A percentile compares a stretch with the other conserved stretches of the same genome.
Conservation (phyloP, 495 filamentous ascomycete genomes). For the Cenococcum geophilum region DNA sequence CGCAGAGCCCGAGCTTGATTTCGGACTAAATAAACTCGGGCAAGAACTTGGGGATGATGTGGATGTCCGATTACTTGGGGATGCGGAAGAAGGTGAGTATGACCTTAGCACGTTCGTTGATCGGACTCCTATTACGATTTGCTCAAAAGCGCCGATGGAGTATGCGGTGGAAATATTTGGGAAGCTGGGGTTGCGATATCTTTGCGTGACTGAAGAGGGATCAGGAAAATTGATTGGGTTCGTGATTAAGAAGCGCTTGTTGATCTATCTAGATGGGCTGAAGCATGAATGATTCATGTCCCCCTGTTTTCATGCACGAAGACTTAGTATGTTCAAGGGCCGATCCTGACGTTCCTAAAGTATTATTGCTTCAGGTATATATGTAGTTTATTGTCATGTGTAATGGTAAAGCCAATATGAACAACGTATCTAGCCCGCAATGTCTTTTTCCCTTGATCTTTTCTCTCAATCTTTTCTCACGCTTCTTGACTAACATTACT, state of each 20-base stretch:
- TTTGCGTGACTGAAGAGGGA: conserved; percentile 46
- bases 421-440: too few relatives aligned
- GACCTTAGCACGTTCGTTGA: conserved; percentile 46
- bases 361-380: too few relatives aligned
- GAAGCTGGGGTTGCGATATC: conserved; percentile 47
- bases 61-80: conserved; percentile 40
- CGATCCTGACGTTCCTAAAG: too few relatives aligned
- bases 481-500: too few relatives aligned
- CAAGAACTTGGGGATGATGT: conserved; percentile 18
- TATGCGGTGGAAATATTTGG: conserved; percentile 53
- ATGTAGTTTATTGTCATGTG: too few relatives aligned
- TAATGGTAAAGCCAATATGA: too few relatives aligned
- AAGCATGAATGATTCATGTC: not conserved
- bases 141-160: conserved; percentile 47
- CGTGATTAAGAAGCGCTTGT: conserved; percentile 36
- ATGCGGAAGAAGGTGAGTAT: conserved; percentile 34
- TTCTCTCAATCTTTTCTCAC: too few relatives aligned
- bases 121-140: conserved; percentile 46
- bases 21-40: conserved; percentile 38
- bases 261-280: conserved; percentile 31
- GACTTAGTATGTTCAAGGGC: too few relatives aligned
- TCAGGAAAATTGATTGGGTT: conserved; percentile 32
- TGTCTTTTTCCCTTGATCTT: too few relatives aligned
- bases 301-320: too few relatives aligned
- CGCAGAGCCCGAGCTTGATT: conserved; percentile 48